A percentile compares a stretch with the other conserved stretches of the same genome.
phyloP scores from a whole-genome alignment of 805 yeast genomes.

The Nakazawaea peltata region DNA sequence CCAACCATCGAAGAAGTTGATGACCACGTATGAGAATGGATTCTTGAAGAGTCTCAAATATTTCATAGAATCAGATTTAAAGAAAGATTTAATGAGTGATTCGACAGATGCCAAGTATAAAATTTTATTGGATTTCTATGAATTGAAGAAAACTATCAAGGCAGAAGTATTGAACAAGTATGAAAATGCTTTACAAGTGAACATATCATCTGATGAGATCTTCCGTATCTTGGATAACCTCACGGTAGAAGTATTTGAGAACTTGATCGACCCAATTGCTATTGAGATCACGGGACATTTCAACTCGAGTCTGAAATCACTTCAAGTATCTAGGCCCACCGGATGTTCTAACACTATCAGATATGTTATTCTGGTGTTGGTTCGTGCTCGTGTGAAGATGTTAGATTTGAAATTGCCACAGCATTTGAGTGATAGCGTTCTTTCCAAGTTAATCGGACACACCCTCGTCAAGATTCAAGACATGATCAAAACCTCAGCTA shows the following conservation, averaged over 20 bases:
- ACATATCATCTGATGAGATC: conserved; percentile 34
- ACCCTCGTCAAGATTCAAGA: conserved; percentile 4
- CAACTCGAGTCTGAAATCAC: background rate
- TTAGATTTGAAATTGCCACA: conserved; percentile 2
- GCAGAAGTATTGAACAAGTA: conserved; percentile 41
- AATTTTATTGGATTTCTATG: conserved; percentile 47
- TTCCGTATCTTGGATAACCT: conserved; percentile 35
- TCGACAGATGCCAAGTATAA: conserved; percentile 27
- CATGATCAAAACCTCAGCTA: background rate
- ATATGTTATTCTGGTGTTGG: conserved; percentile 3
- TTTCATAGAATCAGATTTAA: conserved; percentile 35
- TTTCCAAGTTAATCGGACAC: conserved; percentile 3
- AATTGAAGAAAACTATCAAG: conserved; percentile 34
- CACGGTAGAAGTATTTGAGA: conserved; percentile 46
- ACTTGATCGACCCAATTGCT: conserved; percentile 18
- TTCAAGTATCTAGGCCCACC: background rate
- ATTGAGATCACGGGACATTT: conserved; percentile 4
- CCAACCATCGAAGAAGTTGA: conserved; percentile 21
- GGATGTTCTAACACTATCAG: conserved; percentile 3
- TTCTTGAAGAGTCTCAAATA: conserved; percentile 26
- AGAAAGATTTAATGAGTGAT: conserved; percentile 31
- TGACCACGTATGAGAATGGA: conserved; percentile 22
- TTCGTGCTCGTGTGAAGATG: conserved; percentile 1
- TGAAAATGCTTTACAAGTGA: conserved; percentile 41
- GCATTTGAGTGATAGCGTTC: background rate